phyloP scores from a whole-genome alignment of 805 yeast species.

The Candida endomychidarum region DNA sequence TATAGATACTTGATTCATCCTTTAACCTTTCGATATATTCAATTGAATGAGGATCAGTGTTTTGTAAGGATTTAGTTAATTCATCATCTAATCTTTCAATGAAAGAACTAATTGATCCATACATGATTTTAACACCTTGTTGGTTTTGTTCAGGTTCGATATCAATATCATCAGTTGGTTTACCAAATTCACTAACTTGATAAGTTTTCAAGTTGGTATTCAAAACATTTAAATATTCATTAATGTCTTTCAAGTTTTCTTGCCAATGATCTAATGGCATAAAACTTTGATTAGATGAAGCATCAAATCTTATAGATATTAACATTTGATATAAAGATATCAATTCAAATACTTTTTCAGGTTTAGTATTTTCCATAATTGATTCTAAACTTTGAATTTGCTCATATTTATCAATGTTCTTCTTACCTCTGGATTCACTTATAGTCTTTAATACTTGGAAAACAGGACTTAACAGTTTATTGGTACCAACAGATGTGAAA shows the following conservation, averaged over 20 bases:
- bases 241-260: constrained; percentile 60
- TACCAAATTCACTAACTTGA: constrained; percentile 76
- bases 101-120: constrained; percentile 82
- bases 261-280: constrained; percentile 86
- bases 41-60: constrained; percentile 90
- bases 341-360: constrained; percentile 60
- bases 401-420: constrained; percentile 80
- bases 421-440: constrained; percentile 92
- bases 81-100: constrained; percentile 96
- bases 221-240: constrained; percentile 61
- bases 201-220: constrained; percentile 57
- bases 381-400: constrained; percentile 73
- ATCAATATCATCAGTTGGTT: constrained; percentile 67
- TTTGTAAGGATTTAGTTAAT: constrained; percentile 80
- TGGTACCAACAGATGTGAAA: constrained; percentile 37
- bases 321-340: constrained; percentile 77
- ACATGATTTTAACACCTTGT: constrained; percentile 66
- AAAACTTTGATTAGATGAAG: constrained; percentile 60
- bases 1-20: constrained; percentile 79
- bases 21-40: constrained; percentile 89
- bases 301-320: constrained; percentile 86
- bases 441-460: constrained; percentile 73
- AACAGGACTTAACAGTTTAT: constrained; percentile 46
- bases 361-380: constrained; percentile 39
- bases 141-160: constrained; percentile 59